These are phyloP conservation scores for Akanthomyces dipterigenus DNA, from an alignment of 2,329 filamentous ascomycete genomes.

Conservation along the genomic window DNA sequence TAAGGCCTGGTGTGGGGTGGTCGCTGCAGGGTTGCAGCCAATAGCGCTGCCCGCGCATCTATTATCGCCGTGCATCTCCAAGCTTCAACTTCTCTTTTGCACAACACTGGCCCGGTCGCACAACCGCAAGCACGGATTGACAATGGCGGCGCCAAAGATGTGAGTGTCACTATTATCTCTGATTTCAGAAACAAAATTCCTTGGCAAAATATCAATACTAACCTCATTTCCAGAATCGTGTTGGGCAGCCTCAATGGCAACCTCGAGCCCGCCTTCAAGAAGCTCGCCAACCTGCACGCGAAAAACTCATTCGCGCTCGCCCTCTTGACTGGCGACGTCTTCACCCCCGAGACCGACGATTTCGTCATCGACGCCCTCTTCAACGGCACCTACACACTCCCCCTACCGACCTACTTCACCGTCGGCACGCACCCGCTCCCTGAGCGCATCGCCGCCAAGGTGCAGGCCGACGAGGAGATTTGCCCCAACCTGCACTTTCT, in stretches of 20 bases:
- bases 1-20: constrained; percentile 21
- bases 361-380: constrained; percentile 58
- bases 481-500: constrained; percentile 90
- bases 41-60: constrained; percentile 28
- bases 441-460: constrained; percentile 59
- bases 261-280: constrained; percentile 68
- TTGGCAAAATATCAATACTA: background rate
- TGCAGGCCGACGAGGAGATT: constrained; percentile 67
- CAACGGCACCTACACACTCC: constrained; percentile 63
- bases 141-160: constrained; percentile 45
- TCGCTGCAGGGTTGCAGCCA: constrained; percentile 18
- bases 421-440: constrained; percentile 71
- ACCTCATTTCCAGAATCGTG: constrained; percentile 55
- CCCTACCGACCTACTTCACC: constrained; percentile 86
- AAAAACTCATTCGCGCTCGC: constrained; percentile 88
- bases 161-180: constrained; percentile 28
- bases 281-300: constrained; percentile 69
- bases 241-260: constrained; percentile 78
- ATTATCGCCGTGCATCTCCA: background rate
- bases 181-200: too few species aligned
- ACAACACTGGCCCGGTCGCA: background rate
- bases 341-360: constrained; percentile 54
- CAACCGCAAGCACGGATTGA: background rate
- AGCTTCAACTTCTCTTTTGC: background rate
- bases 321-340: constrained; percentile 78